phyloP scores from a whole-genome alignment of 1,139 yeast genomes.

The Taphrina betulina region DNA sequence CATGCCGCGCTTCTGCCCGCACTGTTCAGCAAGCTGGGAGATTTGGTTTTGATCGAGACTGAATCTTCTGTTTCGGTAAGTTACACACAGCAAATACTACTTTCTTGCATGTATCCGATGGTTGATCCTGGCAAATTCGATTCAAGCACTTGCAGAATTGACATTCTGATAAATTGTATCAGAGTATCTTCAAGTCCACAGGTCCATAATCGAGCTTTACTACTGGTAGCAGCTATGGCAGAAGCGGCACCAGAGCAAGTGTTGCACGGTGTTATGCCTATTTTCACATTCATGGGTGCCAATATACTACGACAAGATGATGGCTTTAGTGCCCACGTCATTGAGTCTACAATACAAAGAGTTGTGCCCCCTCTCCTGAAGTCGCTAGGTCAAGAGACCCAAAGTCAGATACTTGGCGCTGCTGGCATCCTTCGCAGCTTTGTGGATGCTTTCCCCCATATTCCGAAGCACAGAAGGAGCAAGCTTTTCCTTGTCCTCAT shows the following conservation, averaged over 20 bases:
- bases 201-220: constrained; percentile 80
- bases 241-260: constrained; percentile 86
- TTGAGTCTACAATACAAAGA: constrained; percentile 84
- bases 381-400: constrained; percentile 39
- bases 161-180: constrained; percentile 83
- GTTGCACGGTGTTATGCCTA: constrained; percentile 96
- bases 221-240: constrained; percentile 86
- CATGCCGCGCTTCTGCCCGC: constrained; percentile 51
- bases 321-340: constrained; percentile 87
- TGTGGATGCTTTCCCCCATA: constrained; percentile 88
- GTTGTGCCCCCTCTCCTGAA: constrained; percentile 87
- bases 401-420: constrained; percentile 54
- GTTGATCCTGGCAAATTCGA: constrained; percentile 55
- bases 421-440: constrained; percentile 86
- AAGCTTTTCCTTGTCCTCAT: constrained; percentile 76
- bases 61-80: constrained; percentile 90
- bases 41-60: constrained; percentile 79
- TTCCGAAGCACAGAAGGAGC: constrained; percentile 94
- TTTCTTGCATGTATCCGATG: constrained; percentile 76
- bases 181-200: constrained; percentile 89
- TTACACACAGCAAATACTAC: constrained; percentile 86
- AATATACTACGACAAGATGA: constrained; percentile 96
- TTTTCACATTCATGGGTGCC: constrained; percentile 98
- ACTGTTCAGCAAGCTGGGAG: constrained; percentile 70
- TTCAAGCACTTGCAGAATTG: constrained; percentile 61